Base-by-base conservation (phyloP, 805 yeast genomes). In the Wickerhamomyces mucosus region DNA sequence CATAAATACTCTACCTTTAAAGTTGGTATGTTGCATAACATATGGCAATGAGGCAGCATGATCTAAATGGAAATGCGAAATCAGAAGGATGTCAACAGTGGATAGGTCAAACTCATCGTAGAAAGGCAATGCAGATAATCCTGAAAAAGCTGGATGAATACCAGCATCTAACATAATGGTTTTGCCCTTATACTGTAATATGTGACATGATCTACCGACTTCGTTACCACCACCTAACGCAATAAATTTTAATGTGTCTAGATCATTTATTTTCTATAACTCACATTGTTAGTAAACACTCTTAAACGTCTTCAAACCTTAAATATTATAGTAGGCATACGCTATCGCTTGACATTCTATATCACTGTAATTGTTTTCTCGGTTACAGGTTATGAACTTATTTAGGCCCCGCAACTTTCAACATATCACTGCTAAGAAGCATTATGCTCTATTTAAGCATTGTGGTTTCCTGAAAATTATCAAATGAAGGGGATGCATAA, bases 211-310 rank as follows among this genome's bases (percentile, higher is more conserved):
- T 37, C 99, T 62, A 4, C 99, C 99, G 6, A 92, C 99, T 54
- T 92, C 99, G 45, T 81, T 84, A 41, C 97, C 94, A n/a, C 97
- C 99, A 7, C 99, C 99, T 6, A 92, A 68, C 16, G 95, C 88
- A 38, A 82, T 73, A 61, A 92, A 92, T 51, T 72, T 73, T 38
- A 81, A 62, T 13, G 60, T 44, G 20, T 59, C 61, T 21, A 41
- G 26, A 23, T 41, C 46, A 17, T 34, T 22, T 13, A 27, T 16
- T 5, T 27, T 21, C 35, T 20, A 28, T n/a, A n/a, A n/a, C n/a
- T n/a, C n/a, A n/a, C n/a, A n/a, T n/a, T n/a, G n/a, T n/a, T n/a
- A n/a, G n/a, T n/a, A n/a, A n/a, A n/a, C n/a, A n/a, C n/a, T n/a
- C n/a, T n/a, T n/a, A n/a, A n/a, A n/a, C n/a, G n/a, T n/a, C n/a